Base-by-base conservation (phyloP, 805 yeast genomes). In the Wickerhamomyces alni region DNA sequence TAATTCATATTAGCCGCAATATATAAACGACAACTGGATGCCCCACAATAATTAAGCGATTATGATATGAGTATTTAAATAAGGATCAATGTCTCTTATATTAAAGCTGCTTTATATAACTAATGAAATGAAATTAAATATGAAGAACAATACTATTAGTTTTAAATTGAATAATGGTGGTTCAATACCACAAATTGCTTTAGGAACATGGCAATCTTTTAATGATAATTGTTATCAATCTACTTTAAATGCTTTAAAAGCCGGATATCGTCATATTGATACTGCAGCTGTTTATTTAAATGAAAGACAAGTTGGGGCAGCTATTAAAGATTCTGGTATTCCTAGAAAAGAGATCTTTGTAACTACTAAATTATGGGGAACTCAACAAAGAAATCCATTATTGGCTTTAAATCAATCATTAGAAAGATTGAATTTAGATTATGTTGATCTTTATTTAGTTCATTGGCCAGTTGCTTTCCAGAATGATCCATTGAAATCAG, bases 401-500 rank as follows among this genome's bases (percentile, higher is more conserved):
- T 63, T 55, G 17, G 83, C 82, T 10, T 61, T 85, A 30, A 70
- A 76, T 10, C 65, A 62, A 36, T 80, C 89, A 7, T 67, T 86
- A 52, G 51, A 69, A 49, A 76, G 80, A 53, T 67, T 86, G 45
- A 80, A 79, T 0, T 57, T 84, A 49, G 91, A 82, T 37, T 87
- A 87, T 53, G 82, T 87, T 38, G 95, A 87, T 57, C 65, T 87
- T 43, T 79, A 80, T 57, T 69, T 87, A 55, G 72, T 86, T 58
- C 95, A 87, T 62, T 87, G 94, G 94, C 95, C 95, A 6, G 73
- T 74, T 31, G 66, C 82, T 11, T 58, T 74, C 42, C 6, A 21
- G 9, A 7, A 21, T 21, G 72, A 56, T 21, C 9, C 6, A 21
- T 7, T 6, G 6, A 21, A 7, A 6, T 21, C 24, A 7, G 24